These are phyloP conservation scores for Neofusicoccum sp. DNA, from an alignment of 2,329 filamentous ascomycete genomes.

Conservation along the genomic window DNA sequence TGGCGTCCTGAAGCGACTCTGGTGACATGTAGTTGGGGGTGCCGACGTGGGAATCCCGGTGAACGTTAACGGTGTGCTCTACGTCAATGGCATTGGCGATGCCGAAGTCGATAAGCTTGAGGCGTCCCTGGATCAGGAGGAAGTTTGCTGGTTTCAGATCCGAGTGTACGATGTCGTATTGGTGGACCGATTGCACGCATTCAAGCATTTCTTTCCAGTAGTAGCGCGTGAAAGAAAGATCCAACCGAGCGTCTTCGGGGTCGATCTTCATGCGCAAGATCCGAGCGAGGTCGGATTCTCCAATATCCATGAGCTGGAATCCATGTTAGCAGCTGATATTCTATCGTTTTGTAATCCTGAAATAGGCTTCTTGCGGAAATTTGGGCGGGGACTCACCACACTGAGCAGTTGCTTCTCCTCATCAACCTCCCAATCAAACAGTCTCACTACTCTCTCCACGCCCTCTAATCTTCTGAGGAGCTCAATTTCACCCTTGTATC, in stretches of 20 bases:
- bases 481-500: conserved; percentile 95
- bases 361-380: not conserved
- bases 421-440: conserved; percentile 93
- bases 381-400: conserved; percentile 58
- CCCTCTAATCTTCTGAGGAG: conserved; percentile 76
- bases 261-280: conserved; percentile 70
- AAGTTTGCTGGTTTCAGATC: conserved; percentile 98
- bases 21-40: conserved; percentile 99
- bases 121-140: conserved; percentile 79
- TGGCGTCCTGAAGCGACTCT: conserved; percentile 86
- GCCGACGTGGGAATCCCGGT: conserved; percentile 90
- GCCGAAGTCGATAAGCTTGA: conserved; percentile 98
- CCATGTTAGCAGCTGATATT: not conserved
- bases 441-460: conserved; percentile 83
- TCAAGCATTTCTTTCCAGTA: conserved; percentile 99
- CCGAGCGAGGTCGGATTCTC: conserved; percentile 87
- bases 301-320: conserved; percentile 86
- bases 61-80: conserved; percentile 94
- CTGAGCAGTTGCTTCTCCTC: conserved; percentile 85
- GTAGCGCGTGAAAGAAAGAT: conserved; percentile 88
- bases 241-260: conserved; percentile 64
- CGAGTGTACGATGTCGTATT: conserved; percentile 89
- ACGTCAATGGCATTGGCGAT: conserved; percentile 96
- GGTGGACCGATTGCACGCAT: conserved; percentile 85
- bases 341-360: not conserved